A percentile compares a stretch with the other conserved stretches of the same genome.
These are phyloP conservation scores for Knufia fluminis DNA, from an alignment of 2,329 filamentous ascomycete genomes.

Conservation along the genomic window DNA sequence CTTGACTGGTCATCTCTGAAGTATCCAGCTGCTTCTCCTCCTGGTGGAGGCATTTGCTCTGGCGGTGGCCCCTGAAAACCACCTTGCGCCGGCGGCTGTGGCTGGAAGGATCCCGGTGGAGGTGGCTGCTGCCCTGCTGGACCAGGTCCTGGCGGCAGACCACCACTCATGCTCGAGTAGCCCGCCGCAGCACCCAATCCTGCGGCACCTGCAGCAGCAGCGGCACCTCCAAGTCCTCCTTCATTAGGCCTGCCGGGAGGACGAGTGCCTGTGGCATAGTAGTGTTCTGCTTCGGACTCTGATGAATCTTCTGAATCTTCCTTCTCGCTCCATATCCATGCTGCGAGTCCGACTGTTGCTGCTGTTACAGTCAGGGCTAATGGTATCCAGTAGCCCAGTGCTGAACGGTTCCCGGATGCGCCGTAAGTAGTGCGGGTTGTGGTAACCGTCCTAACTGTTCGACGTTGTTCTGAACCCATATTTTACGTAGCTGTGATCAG, in stretches of 20 bases:
- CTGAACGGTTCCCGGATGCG: slow-evolving; percentile 32
- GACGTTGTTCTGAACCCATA: slow-evolving; percentile 1
- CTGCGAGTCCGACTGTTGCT: slow-evolving; percentile 74
- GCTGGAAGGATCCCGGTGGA: slow-evolving; percentile 20
- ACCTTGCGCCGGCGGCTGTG: slow-evolving; percentile 16
- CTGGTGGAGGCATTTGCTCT: slow-evolving; percentile 19
- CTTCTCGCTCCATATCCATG: slow-evolving; percentile 91
- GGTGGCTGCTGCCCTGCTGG: slow-evolving; percentile 17
- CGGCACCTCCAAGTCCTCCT: slow-evolving; percentile 31
- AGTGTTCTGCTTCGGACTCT: slow-evolving; percentile 45
- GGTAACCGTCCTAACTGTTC: slow-evolving; percentile 3
- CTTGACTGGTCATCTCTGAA: slow-evolving; percentile 26
- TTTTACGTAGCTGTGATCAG: slow-evolving; percentile 1
- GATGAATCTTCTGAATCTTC: slow-evolving; percentile 59
- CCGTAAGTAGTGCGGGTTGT: slow-evolving; percentile 29
- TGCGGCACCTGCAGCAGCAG: slow-evolving; percentile 4
- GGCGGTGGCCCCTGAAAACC: slow-evolving; percentile 18
- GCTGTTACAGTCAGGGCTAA: slow-evolving; percentile 77
- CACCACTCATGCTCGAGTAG: slow-evolving; percentile 25
- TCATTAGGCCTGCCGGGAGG: slow-evolving; percentile 32
- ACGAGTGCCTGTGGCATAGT: slow-evolving; percentile 17
- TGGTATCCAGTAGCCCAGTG: slow-evolving; percentile 71
- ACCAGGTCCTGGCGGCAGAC: slow-evolving; percentile 25
- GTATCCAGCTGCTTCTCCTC: slow-evolving; percentile 21
- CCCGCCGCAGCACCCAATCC: slow-evolving; percentile 37